Conservation (phyloP, 352 stramenopile genomes). For the Phytophthora foliorum region DNA sequence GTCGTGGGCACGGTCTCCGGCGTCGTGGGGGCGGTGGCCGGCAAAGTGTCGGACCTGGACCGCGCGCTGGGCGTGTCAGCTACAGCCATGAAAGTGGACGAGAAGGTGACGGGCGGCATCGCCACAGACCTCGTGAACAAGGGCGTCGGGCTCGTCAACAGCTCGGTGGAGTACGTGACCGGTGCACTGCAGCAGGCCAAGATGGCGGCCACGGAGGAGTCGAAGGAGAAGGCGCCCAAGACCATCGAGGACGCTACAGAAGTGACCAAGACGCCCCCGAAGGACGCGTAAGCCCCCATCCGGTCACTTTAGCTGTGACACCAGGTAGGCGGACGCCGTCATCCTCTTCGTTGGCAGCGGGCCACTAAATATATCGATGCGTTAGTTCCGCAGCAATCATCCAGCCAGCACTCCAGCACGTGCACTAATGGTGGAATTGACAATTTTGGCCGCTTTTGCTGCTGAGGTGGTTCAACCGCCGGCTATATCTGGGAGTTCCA, state of each 20-base stretch:
- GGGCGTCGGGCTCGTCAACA: slow-evolving; percentile 65
- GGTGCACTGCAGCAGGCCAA: slow-evolving; percentile 74
- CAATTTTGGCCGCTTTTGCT: slow-evolving; percentile 21
- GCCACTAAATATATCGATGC: slow-evolving; percentile 32
- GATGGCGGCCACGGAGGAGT: slow-evolving; percentile 51
- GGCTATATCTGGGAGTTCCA: slow-evolving; percentile 19
- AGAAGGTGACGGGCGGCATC: slow-evolving; percentile 78
- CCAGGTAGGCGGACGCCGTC: slow-evolving; percentile 5
- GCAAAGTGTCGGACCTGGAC: slow-evolving; percentile 66
- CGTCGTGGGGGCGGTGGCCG: slow-evolving; percentile 57
- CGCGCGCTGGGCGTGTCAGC: slow-evolving; percentile 70
- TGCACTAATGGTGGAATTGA: slow-evolving; percentile 7
- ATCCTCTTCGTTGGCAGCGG: background rate
- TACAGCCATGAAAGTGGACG: slow-evolving; percentile 73
- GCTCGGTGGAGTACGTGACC: slow-evolving; percentile 74
- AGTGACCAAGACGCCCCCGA: slow-evolving; percentile 23
- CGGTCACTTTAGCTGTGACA: background rate
- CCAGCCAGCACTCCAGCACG: background rate
- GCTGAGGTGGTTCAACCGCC: slow-evolving; percentile 25
- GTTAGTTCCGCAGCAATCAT: slow-evolving; percentile 4
- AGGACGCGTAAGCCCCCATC: slow-evolving; percentile 32
- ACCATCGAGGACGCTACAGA: slow-evolving; percentile 36
- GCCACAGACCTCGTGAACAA: slow-evolving; percentile 64
- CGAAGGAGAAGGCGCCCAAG: slow-evolving; percentile 45
- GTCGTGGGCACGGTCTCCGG: slow-evolving; percentile 62